Evolutionary conservation across 1,139 yeast genomes (phyloP), one percentile per base, ranked within the genome.

Genomic region (Blastobotrys illinoisensis): DNA sequence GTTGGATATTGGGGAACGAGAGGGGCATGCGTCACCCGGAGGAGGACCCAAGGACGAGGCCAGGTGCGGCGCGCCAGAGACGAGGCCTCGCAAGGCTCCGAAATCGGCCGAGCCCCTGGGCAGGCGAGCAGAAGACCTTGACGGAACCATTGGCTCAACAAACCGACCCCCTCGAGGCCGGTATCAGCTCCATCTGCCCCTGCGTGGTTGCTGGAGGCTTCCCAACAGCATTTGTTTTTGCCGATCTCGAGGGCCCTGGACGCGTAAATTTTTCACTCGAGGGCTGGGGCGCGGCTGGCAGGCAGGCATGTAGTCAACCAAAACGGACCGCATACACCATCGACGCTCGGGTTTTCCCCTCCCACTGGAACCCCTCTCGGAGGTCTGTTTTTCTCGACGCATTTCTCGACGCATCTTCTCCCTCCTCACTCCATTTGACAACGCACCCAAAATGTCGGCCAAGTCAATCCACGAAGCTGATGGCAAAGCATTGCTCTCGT

Each of bases 401-500:
- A 32, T 32, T 32, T 32, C 16, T 44, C 49, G 9, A 44, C 16
- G 26, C 19, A 18, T n/a, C 7, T 19, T 36, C 32, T 28, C n/a
- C n/a, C 11, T 20, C 16, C 45, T 21, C 13, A 23, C 5, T 24
- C 21, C n/a, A n/a, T n/a, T n/a, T n/a, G n/a, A n/a, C n/a, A n/a
- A n/a, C n/a, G n/a, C n/a, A n/a, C n/a, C n/a, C n/a, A 50, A 14
- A 40, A 74, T 74, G 78, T 71, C 76, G 46, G 77, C 79, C 28
- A 75, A 75, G 62, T 72, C 78, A 19, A 75, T 75, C 54, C 73
- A 74, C 58, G 79, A 75, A 63, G 78, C 76, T 57, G 79, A 75
- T 64, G 79, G 79, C 45, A 75, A 75, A 63, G 79, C 79, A 28
- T 65, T 75, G 54, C 68, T 75, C 51, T 71, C 78, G 18, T 74